These are phyloP conservation scores for Plasmodium relictum DNA, from an alignment of 169 alveolate genomes.

Conservation along the genomic window DNA sequence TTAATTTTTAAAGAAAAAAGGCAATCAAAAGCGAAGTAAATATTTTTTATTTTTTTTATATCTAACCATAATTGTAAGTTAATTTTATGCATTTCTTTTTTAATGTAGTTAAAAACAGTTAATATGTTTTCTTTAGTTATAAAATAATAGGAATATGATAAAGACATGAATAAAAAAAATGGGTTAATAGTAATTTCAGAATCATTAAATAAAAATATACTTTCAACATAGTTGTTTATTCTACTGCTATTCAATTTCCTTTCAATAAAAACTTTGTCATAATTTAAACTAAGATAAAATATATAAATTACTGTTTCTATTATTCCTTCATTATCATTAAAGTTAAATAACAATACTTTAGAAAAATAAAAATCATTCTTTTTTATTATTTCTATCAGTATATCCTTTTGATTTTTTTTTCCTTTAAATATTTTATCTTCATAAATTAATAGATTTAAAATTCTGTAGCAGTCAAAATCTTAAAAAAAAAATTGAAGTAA, in stretches of 20 bases:
- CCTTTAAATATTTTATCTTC: constrained; percentile 30
- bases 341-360: constrained; percentile 54
- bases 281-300: constrained; percentile 40
- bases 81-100: constrained; percentile 63
- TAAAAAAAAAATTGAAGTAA: too few relatives aligned
- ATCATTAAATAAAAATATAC: constrained; percentile 46
- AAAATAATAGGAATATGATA: constrained; percentile 71
- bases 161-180: constrained; percentile 60
- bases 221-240: constrained; percentile 52
- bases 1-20: constrained; percentile 49
- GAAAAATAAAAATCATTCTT: constrained; percentile 65
- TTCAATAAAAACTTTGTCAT: constrained; percentile 62
- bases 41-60: constrained; percentile 66
- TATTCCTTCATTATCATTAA: constrained; percentile 66
- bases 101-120: constrained; percentile 32
- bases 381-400: constrained; percentile 51
- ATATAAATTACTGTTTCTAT: constrained; percentile 74
- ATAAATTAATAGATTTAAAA: constrained; percentile 45
- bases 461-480: constrained; percentile 60
- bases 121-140: constrained; percentile 47
- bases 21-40: constrained; percentile 60
- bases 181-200: constrained; percentile 39
- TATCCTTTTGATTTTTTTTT: constrained; percentile 26
- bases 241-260: constrained; percentile 35
- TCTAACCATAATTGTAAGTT: constrained; percentile 37